Conservation (phyloP, 2,329 filamentous ascomycete genomes). For the Purpureocillium lavendulum region DNA sequence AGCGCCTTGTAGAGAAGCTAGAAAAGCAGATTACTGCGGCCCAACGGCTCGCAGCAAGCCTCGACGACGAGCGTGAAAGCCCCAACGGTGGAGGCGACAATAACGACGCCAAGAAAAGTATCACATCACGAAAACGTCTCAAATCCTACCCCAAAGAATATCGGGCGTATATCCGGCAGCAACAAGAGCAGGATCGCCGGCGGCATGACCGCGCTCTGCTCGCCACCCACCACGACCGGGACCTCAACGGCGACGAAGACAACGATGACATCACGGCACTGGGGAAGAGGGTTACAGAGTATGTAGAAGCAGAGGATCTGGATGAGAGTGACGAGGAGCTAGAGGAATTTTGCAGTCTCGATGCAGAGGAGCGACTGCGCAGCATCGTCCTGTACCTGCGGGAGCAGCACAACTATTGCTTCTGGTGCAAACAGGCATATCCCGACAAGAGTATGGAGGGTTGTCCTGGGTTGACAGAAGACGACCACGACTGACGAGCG, state of each 20-base stretch:
- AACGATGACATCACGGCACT: constrained; percentile 63
- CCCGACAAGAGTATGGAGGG: constrained; percentile 68
- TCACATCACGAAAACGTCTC: constrained; percentile 38
- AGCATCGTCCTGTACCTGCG: constrained; percentile 63
- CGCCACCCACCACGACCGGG: constrained; percentile 42
- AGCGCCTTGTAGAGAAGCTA: constrained; percentile 58
- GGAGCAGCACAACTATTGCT: constrained; percentile 72
- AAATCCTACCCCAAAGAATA: constrained; percentile 71
- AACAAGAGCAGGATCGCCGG: constrained; percentile 63
- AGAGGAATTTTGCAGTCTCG: constrained; percentile 66
- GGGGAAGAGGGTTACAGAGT: constrained; percentile 45
- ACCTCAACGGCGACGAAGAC: constrained; percentile 63
- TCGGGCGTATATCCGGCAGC: constrained; percentile 61
- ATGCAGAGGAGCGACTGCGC: constrained; percentile 56
- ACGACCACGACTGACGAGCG: constrained; percentile 61
- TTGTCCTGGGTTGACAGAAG: constrained; percentile 80
- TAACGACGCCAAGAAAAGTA: constrained; percentile 13
- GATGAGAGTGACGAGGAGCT: constrained; percentile 77
- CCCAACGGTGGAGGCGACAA: constrained; percentile 12
- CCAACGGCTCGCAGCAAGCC: constrained; percentile 72
- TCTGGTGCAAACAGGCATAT: constrained; percentile 90
- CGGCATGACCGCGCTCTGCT: constrained; percentile 56
- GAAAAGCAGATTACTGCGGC: constrained; percentile 68
- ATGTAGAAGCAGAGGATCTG: constrained; percentile 57
- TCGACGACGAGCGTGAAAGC: constrained; percentile 53